phyloP scores from a whole-genome alignment of 2,329 filamentous ascomycete species.

The Dactylellina parvicollis region DNA sequence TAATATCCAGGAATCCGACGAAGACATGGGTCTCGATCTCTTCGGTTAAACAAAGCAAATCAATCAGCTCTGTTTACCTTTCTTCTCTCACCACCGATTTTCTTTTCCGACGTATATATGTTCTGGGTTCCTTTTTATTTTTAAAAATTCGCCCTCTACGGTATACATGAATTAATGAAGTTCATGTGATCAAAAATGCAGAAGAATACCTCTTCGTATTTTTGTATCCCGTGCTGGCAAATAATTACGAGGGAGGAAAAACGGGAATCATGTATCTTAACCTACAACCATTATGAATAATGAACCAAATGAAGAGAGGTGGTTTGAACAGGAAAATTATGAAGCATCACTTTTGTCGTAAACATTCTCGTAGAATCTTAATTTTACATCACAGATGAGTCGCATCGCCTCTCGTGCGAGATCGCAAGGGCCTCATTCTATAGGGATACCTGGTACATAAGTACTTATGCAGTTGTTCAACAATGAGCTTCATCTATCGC shows the following conservation, averaged over 20 bases:
- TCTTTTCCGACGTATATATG: conserved; percentile 49
- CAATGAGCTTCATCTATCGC: too few relatives aligned
- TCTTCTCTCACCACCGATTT: conserved; percentile 11
- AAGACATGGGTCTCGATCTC: conserved; percentile 80
- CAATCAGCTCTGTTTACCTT: conserved; percentile 4
- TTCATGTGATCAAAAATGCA: background rate
- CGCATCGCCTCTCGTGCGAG: background rate
- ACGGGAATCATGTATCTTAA: conserved; percentile 36
- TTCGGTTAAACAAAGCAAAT: conserved; percentile 42
- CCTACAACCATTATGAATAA: conserved; percentile 24
- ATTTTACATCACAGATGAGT: background rate
- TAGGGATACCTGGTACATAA: background rate
- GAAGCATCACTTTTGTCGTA: background rate
- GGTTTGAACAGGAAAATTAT: conserved; percentile 21
- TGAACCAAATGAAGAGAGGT: conserved; percentile 37
- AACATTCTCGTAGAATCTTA: background rate
- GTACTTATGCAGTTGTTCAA: too few relatives aligned
- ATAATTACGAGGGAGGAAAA: background rate
- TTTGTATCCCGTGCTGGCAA: background rate
- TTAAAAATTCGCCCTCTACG: conserved; percentile 13
- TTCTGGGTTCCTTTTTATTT: conserved; percentile 36
- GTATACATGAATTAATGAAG: conserved; percentile 3
- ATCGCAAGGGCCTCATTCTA: background rate
- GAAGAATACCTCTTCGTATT: background rate
- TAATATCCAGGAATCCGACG: conserved; percentile 71